Base-by-base conservation (phyloP, 352 stramenopile species). In the Blastocystis hominis region DNA sequence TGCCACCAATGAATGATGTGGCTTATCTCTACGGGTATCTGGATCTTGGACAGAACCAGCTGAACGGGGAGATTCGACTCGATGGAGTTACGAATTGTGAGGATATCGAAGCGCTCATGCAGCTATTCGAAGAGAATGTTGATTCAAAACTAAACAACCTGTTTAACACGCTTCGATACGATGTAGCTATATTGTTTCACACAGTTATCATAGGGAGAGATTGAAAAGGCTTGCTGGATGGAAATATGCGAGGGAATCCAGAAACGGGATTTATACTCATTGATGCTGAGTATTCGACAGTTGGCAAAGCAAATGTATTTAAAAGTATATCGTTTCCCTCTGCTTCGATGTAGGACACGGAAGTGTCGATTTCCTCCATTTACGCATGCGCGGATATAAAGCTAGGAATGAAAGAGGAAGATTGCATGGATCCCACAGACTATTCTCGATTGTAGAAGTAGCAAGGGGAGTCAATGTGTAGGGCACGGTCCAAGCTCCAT, bases 81-180 rank as follows among this genome's bases (percentile, higher is more conserved):
- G 72, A 84, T n/a, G 72, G 24, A 17, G 24, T 84, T 50, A 50
- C 24, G n/a, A 40, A 69, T 46, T 20, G 44, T 9, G 36, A 30
- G 17, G 72, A 24, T 4, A 30, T 84, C 1, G 46, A 66, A 53
- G 72, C 6, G 13, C 24, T 84, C 47, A 66, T 84, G 54, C 6
- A 30, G 20, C 30, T 66, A 24, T n/a, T 40, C 20, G 24, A 66
- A 34, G 50, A 36, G 9, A 40, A 84, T 20, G 50, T 46, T 17
- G 72, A 84, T 53, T 36, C 72, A 17, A 42, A 66, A 17, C 20
- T 84, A 9, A 84, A 84, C 46, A 84, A 84, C n/a, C 50, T 84
- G n/a, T 30, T 64, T 24, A 84, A 84, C n/a, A 34, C 13, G 53
- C 72, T 84, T 24, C 24, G 17, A 15, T 66, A 36, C 55, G 72